Percentiles rank a stretch among this genome's conserved stretches.
phyloP scores from a whole-genome alignment of 1,284 basidiomycete genomes.

The Cutaneotrichosporon sp. region DNA sequence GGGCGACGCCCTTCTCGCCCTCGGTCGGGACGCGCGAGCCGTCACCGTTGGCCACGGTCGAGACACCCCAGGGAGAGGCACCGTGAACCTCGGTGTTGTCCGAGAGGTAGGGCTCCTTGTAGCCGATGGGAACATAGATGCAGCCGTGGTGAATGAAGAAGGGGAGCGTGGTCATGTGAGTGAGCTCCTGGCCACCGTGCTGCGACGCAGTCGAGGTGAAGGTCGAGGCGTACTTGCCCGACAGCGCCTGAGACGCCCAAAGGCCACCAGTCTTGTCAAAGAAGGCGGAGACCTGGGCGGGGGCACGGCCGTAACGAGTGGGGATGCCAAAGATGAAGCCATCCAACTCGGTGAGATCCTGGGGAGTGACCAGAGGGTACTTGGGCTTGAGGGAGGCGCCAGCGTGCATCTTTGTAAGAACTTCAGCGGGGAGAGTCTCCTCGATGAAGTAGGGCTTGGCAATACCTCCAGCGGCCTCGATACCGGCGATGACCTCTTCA shows the following conservation, averaged over 20 bases:
- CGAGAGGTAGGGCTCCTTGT: slow-evolving; percentile 58
- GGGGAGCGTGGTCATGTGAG: slow-evolving; percentile 61
- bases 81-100: slow-evolving; percentile 64
- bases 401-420: slow-evolving; percentile 72
- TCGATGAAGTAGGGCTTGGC: slow-evolving; percentile 67
- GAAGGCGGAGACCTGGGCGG: slow-evolving; percentile 53
- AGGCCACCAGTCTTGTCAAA: slow-evolving; percentile 68
- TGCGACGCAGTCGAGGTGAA: slow-evolving; percentile 41
- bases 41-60: slow-evolving; percentile 61
- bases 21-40: slow-evolving; percentile 59
- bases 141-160: slow-evolving; percentile 66
- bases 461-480: slow-evolving; percentile 64
- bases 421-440: slow-evolving; percentile 76
- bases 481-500: slow-evolving; percentile 67
- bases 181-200: slow-evolving; percentile 54
- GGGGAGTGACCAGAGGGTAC: slow-evolving; percentile 67
- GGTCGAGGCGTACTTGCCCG: slow-evolving; percentile 64
- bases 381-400: slow-evolving; percentile 51
- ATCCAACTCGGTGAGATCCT: slow-evolving; percentile 59
- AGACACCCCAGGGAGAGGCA: slow-evolving; percentile 62
- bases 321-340: slow-evolving; percentile 63
- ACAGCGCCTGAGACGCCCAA: slow-evolving; percentile 67
- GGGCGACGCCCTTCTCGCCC: slow-evolving; percentile 63
- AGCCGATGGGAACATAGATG: slow-evolving; percentile 70
- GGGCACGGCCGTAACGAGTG: slow-evolving; percentile 60